Evolutionary conservation across 2,329 filamentous ascomycete genomes (phyloP), one percentile per base, ranked within the genome.

Genomic region (Alternaria infectoria): DNA sequence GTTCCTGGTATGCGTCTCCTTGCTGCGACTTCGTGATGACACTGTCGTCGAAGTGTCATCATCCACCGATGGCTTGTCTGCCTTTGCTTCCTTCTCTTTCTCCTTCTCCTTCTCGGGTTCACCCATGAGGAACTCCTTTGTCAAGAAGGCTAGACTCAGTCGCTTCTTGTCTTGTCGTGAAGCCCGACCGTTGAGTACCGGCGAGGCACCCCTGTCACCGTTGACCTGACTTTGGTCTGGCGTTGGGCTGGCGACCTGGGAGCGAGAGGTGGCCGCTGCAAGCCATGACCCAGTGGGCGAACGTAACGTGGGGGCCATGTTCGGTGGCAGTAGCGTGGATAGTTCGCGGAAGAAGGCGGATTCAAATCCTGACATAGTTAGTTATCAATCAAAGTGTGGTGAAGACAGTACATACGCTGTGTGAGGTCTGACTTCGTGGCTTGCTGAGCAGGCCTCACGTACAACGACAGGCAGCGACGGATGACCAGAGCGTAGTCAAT

Each of bases 401-500:
- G 66, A 65, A 6, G 15, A 32, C 19, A 44, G 23, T 57, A 86
- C 89, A 82, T 85, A 93, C 91, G 85, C 79, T 84, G 84, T 64
- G 87, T 84, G 36, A 93, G 83, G 75, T 91, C 88, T 65, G 80
- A 83, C 71, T 80, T 84, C 77, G 87, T 88, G 79, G 82, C 85
- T 78, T 84, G 88, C 79, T 87, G 88, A 43, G 80, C 86, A 82
- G 85, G 89, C 78, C 87, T 88, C 62, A 86, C 86, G 78, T 93
- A 92, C 70, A 89, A 85, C 5, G 85, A 85, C 66, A 98, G 81
- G 72, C 93, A 95, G 67, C 93, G 89, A 82, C 95, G 93, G 72
- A 98, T 89, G 79, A 93, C 90, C 63, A 97, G 87, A 3, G 93
- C 93, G 79, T 98, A 94, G 74, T 98, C 96, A 45, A 97, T 87